These are phyloP conservation scores for Daldinia decipiens DNA, from an alignment of 495 filamentous ascomycete species.

Conservation along the genomic window DNA sequence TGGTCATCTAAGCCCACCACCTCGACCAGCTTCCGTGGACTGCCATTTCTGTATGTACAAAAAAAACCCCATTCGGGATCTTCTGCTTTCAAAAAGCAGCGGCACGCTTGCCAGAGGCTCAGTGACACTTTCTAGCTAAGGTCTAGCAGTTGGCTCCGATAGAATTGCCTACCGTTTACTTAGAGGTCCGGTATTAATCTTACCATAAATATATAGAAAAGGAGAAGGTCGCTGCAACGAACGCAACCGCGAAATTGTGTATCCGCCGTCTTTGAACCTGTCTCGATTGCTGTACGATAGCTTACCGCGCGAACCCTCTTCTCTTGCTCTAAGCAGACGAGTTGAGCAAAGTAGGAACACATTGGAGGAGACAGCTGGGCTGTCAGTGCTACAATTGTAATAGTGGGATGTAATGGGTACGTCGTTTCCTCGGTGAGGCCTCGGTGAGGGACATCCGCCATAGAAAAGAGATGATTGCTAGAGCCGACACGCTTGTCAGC, in stretches of 20 bases:
- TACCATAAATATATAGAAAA: slow-evolving; percentile 35
- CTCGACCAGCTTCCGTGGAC: slow-evolving; percentile 13
- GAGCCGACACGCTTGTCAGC: slow-evolving; percentile 2
- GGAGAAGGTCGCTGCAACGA: slow-evolving; percentile 27
- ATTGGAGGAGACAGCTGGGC: slow-evolving; percentile 25
- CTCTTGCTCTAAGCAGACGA: slow-evolving; percentile 19
- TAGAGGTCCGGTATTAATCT: slow-evolving; percentile 31
- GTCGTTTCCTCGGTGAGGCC: slow-evolving; percentile 27
- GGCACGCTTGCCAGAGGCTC: slow-evolving; percentile 14
- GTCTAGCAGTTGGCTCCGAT: slow-evolving; percentile 11
- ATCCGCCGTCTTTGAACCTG: slow-evolving; percentile 10
- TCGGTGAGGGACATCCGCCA: slow-evolving; percentile 11
- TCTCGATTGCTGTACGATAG: slow-evolving; percentile 20
- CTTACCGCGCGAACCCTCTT: slow-evolving; percentile 17
- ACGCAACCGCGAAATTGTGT: slow-evolving; percentile 17
- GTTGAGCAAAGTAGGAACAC: slow-evolving; percentile 7
- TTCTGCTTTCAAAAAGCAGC: slow-evolving; percentile 10
- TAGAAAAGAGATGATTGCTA: slow-evolving; percentile 14
- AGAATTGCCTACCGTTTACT: slow-evolving; percentile 21
- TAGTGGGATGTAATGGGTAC: slow-evolving; percentile 43
- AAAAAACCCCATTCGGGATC: slow-evolving; percentile 3
- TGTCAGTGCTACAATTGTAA: slow-evolving; percentile 33
- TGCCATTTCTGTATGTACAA: slow-evolving; percentile 32
- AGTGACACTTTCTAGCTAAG: slow-evolving; percentile 21
- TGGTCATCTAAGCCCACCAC: slow-evolving; percentile 40